Evolutionary conservation across 2,329 filamentous ascomycete species (phyloP), one percentile per base, ranked within the genome.

Genomic region (Fusarium nematophilum): DNA sequence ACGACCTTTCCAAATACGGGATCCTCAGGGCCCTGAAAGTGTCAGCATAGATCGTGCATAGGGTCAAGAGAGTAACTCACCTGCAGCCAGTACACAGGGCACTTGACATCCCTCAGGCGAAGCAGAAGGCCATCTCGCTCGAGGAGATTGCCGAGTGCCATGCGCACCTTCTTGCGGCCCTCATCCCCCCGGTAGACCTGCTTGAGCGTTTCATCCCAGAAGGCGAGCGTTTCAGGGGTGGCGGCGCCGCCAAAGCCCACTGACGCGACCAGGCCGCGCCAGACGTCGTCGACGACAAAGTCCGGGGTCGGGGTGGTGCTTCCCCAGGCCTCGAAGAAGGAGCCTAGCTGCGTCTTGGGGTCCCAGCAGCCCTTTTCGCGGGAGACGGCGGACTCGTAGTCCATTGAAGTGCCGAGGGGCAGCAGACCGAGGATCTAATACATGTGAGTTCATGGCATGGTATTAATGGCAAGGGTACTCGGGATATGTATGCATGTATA

Each of bases 41-140:
- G 15, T 68, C 42, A 65, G 52, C 17, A 47, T 5, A 38, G 25
- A 1, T 29, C 18, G 3, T 40, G 9, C 21, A 17, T 15, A 17
- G 42, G 53, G 1, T 13, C n/a, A 17, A 33, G 26, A 15, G 6
- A 9, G 10, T 14, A 23, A 70, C 74, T 62, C 57, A 82, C 80
- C 67, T 83, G 81, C 13, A 84, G 71, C 82, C 82, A 84, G 50
- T 80, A 75, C 8, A 85, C 79, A 3, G 82, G 82, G 51, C 81
- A 84, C 53, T 72, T 77, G 53, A 85, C 67, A 56, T 84, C 78
- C 15, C 73, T 58, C 30, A 84, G 52, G 9, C 82, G 73, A n/a
- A 75, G 57, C 7, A 81, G 65, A 5, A 84, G 72, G 1, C 81
- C 78, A 47, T 84, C 82, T 29, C 83, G 70, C 53, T 81, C 78